These are phyloP conservation scores for Populus trichocarpa DNA, from an alignment of 441 rosid species.

Conservation along the genomic window DNA sequence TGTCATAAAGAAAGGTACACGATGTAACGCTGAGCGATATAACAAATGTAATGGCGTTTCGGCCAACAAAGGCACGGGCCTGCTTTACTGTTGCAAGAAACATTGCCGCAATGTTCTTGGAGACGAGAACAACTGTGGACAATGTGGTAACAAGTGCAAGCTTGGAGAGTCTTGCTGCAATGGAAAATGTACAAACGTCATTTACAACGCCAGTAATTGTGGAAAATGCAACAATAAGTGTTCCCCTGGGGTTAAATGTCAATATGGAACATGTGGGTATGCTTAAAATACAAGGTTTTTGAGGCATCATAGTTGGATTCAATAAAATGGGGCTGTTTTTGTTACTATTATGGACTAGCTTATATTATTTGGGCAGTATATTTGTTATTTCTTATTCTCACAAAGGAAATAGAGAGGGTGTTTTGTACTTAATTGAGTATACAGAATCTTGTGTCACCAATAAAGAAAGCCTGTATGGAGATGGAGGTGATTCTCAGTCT, in stretches of 20 bases:
- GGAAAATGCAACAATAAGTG: constrained; percentile 61
- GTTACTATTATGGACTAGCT: too few species aligned
- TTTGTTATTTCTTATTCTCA: background rate
- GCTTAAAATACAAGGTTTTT: constrained; percentile 30
- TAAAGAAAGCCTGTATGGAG: background rate
- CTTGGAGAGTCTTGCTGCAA: constrained; percentile 59
- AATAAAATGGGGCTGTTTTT: too few species aligned
- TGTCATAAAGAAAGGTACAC: constrained; percentile 44
- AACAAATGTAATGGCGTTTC: constrained; percentile 59
- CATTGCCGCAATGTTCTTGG: constrained; percentile 63
- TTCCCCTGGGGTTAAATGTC: constrained; percentile 43
- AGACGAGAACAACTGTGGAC: constrained; percentile 65
- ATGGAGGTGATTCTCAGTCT: background rate
- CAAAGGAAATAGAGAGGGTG: too few species aligned
- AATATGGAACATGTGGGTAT: constrained; percentile 64
- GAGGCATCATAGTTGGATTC: too few species aligned
- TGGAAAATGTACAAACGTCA: constrained; percentile 41
- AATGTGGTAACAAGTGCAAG: constrained; percentile 50
- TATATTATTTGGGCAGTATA: too few species aligned
- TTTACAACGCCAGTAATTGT: constrained; percentile 40
- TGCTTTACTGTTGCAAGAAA: constrained; percentile 65
- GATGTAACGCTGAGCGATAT: constrained; percentile 24
- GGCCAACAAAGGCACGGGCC: constrained; percentile 60
- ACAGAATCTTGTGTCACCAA: background rate
- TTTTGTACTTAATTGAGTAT: background rate